These are phyloP conservation scores for Pyricularia sp. DNA, from an alignment of 2,329 filamentous ascomycete species.

Conservation along the genomic window DNA sequence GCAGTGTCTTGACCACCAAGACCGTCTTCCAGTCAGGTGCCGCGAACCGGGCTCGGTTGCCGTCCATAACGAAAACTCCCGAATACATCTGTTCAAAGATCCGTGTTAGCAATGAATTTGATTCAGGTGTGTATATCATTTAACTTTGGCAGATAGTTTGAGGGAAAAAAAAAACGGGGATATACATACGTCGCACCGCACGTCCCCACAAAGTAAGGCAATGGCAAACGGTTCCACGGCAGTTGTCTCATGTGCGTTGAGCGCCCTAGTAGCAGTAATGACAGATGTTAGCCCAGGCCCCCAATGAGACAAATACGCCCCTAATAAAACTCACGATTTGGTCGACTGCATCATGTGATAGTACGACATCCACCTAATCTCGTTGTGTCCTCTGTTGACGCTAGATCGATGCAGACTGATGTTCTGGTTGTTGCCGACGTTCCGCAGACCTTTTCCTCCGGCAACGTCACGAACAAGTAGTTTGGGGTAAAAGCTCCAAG, in stretches of 20 bases:
- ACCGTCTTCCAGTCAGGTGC: constrained; percentile 82
- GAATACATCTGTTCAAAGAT: constrained; percentile 53
- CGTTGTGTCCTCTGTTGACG: constrained; percentile 62
- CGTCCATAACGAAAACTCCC: constrained; percentile 75
- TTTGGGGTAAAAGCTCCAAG: constrained; percentile 93
- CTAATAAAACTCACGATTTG: constrained; percentile 49
- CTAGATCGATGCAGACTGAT: constrained; percentile 80
- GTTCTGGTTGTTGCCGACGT: constrained; percentile 82
- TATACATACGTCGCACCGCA: constrained; percentile 61
- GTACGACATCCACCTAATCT: constrained; percentile 76
- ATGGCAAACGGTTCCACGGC: constrained; percentile 71
- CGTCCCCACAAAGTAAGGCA: constrained; percentile 74
- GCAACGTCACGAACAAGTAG: constrained; percentile 65
- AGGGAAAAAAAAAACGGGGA: not conserved
- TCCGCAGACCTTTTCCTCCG: constrained; percentile 66
- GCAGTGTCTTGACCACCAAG: constrained; percentile 74
- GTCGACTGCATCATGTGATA: constrained; percentile 90
- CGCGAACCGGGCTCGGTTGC: constrained; percentile 73
- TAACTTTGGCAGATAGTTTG: not conserved
- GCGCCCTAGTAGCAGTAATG: constrained; percentile 39
- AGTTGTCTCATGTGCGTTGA: constrained; percentile 84
- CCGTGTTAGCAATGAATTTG: not conserved
- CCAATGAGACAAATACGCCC: not conserved
- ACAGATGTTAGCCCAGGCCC: constrained; percentile 1
- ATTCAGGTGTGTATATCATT: not conserved